Conservation (phyloP, 2,329 filamentous ascomycete genomes). For the Arthrobotrys iridis region DNA sequence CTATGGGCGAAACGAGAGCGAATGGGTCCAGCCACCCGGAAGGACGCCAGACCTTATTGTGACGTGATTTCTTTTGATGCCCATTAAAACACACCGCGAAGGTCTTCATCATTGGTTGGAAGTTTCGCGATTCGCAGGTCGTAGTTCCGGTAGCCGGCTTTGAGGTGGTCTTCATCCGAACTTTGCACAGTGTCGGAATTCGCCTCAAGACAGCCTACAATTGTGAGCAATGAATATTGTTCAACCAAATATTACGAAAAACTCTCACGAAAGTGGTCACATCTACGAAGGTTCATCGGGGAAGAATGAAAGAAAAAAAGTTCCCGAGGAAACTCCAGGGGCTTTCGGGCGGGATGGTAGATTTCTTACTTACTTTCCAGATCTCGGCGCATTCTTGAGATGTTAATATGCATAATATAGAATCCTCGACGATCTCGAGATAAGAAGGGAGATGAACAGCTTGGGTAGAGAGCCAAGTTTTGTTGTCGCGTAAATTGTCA, state of each 20-base stretch:
- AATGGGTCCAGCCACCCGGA: slow-evolving; percentile 43
- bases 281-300: not conserved
- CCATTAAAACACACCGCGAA: slow-evolving; percentile 37
- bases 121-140: slow-evolving; percentile 48
- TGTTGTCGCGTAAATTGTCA: not conserved
- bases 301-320: not conserved
- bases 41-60: slow-evolving; percentile 53
- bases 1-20: slow-evolving; percentile 30
- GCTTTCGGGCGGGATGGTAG: not conserved
- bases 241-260: not conserved
- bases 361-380: not conserved
- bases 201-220: slow-evolving; percentile 5
- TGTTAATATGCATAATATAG: not conserved
- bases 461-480: slow-evolving; percentile 21
- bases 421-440: slow-evolving; percentile 1
- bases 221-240: not conserved
- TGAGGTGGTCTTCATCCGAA: slow-evolving; percentile 25
- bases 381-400: not conserved
- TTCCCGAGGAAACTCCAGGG: not conserved
- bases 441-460: slow-evolving; percentile 16
- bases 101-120: slow-evolving; percentile 23
- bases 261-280: not conserved
- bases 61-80: slow-evolving; percentile 33
- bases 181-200: slow-evolving; percentile 36
- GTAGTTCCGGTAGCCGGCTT: slow-evolving; percentile 36